Percentiles rank a stretch among this genome's conserved stretches.
phyloP scores from a whole-genome alignment of 75 land plant species.

The Chamaecyparis obtusa region DNA sequence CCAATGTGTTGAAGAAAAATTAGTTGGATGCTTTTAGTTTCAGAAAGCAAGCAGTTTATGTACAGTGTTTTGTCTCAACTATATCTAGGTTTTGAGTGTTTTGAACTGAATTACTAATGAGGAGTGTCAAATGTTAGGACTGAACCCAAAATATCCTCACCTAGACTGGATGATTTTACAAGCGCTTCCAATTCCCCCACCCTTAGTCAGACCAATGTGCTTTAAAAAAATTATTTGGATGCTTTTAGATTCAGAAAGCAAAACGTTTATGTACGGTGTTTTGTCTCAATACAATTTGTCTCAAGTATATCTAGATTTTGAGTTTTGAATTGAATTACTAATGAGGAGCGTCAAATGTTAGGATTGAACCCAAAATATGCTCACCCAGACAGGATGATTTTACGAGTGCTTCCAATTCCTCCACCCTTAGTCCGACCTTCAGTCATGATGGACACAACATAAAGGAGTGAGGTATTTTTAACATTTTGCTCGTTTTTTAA shows the following conservation, averaged over 20 bases:
- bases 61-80: neutral
- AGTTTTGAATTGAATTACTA: constrained; percentile 85
- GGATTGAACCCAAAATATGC: constrained; percentile 95
- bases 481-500: neutral
- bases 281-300: neutral
- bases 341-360: constrained; percentile 76
- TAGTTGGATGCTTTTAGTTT: neutral
- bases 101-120: constrained; percentile 91
- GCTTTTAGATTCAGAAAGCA: neutral
- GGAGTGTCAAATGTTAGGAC: constrained; percentile 72
- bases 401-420: constrained; percentile 96
- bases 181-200: constrained; percentile 96
- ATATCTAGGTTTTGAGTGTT: constrained; percentile 69
- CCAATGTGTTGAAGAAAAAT: neutral
- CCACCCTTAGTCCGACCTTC: constrained; percentile 98
- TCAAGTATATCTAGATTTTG: constrained; percentile 56
- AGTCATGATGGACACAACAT: constrained; percentile 97
- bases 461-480: constrained; percentile 83
- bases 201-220: constrained; percentile 75
- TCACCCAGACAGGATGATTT: constrained; percentile 99
- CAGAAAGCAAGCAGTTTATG: neutral
- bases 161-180: constrained; percentile 99
- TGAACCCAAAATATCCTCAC: constrained; percentile 92
- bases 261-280: neutral
- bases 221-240: neutral